Percentiles rank a stretch among this genome's conserved stretches.
phyloP scores from a whole-genome alignment of 2,329 filamentous ascomycete species.

The Fusarium setosum region DNA sequence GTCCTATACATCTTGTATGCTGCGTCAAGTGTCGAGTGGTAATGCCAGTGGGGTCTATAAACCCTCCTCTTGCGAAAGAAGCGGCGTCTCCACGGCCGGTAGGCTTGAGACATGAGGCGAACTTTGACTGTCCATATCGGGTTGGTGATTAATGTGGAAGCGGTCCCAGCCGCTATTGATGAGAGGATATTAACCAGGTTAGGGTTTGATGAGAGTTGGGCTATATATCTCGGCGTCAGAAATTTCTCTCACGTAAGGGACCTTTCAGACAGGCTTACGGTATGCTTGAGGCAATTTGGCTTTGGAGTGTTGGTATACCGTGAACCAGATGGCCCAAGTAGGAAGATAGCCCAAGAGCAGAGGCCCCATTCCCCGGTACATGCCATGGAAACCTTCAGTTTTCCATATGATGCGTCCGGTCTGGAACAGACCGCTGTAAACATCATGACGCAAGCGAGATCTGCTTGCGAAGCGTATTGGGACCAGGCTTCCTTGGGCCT shows the following conservation, averaged over 20 bases:
- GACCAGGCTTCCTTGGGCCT: slow-evolving; percentile 88
- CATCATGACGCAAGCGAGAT: slow-evolving; percentile 58
- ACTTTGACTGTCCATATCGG: slow-evolving; percentile 99
- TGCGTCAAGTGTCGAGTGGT: slow-evolving; percentile 87
- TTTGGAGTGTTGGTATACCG: slow-evolving; percentile 91
- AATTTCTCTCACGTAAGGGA: too few relatives aligned
- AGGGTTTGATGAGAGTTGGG: slow-evolving; percentile 51
- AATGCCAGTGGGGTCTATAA: slow-evolving; percentile 76
- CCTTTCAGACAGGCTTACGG: slow-evolving; percentile 55
- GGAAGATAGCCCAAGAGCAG: slow-evolving; percentile 95
- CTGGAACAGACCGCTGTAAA: slow-evolving; percentile 88
- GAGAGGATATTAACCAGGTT: slow-evolving; percentile 77
- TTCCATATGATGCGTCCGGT: slow-evolving; percentile 86
- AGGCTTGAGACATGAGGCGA: slow-evolving; percentile 93
- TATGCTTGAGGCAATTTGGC: slow-evolving; percentile 74
- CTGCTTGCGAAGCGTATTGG: slow-evolving; percentile 59
- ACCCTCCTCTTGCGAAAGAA: background rate
- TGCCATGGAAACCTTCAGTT: slow-evolving; percentile 86
- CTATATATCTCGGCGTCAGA: slow-evolving; percentile 62
- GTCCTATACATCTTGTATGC: slow-evolving; percentile 93
- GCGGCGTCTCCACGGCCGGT: slow-evolving; percentile 49
- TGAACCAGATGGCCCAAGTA: slow-evolving; percentile 98
- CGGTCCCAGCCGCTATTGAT: slow-evolving; percentile 87
- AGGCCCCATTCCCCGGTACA: slow-evolving; percentile 92
- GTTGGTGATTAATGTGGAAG: slow-evolving; percentile 92